Conservation (phyloP, 2,329 filamentous ascomycete genomes). For the Cladosporium halotolerans region DNA sequence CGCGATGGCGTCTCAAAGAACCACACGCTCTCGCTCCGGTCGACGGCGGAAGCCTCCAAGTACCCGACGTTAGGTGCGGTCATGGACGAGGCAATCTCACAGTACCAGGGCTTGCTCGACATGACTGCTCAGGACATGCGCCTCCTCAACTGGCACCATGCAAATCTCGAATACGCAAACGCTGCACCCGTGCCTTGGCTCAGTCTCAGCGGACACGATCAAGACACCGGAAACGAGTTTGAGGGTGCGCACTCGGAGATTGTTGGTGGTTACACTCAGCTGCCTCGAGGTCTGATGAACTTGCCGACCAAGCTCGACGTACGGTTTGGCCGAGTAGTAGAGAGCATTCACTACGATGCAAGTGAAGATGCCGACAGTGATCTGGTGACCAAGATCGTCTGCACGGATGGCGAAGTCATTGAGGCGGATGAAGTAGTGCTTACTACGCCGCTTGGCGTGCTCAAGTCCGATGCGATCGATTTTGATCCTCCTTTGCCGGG, state of each 20-base stretch:
- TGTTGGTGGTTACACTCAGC: constrained; percentile 85
- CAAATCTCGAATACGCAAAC: constrained; percentile 96
- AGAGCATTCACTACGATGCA: constrained; percentile 58
- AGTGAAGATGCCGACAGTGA: constrained; percentile 25
- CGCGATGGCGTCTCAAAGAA: constrained; percentile 55
- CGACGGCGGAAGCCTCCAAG: constrained; percentile 53
- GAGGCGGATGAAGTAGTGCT: constrained; percentile 88
- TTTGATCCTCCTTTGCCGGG: constrained; percentile 86
- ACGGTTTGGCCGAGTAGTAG: constrained; percentile 65
- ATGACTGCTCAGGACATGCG: constrained; percentile 81
- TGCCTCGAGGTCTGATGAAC: constrained; percentile 78
- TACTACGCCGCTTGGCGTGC: constrained; percentile 81
- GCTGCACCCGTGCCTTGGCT: constrained; percentile 80
- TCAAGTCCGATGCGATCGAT: constrained; percentile 74
- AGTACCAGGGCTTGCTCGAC: constrained; percentile 78
- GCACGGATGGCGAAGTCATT: constrained; percentile 68
- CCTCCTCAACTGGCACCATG: constrained; percentile 95
- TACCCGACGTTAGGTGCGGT: constrained; percentile 80
- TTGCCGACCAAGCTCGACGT: constrained; percentile 73
- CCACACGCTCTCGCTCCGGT: constrained; percentile 57
- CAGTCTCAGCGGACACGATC: constrained; percentile 88
- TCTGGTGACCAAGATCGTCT: constrained; percentile 58
- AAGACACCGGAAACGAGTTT: constrained; percentile 96
- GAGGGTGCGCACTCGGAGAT: constrained; percentile 92
- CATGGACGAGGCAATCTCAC: constrained; percentile 81